phyloP scores from a whole-genome alignment of 306 rosid genomes.

The Cicer cuneatum region DNA sequence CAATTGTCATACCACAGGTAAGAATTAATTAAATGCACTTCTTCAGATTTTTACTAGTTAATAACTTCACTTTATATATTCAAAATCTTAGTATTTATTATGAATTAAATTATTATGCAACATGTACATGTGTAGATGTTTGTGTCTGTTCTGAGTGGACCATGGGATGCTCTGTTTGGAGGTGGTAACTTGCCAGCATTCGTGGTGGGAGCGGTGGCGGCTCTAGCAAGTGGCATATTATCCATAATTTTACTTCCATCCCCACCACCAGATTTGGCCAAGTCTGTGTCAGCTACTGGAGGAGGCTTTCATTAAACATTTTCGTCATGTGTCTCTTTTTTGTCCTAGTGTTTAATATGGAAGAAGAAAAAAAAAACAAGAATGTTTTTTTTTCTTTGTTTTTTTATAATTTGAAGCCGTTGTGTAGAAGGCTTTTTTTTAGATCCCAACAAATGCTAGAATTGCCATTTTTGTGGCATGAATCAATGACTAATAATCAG shows the following conservation, averaged over 20 bases:
- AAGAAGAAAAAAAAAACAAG: slow-evolving; percentile 33
- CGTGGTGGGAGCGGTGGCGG: slow-evolving; percentile 73
- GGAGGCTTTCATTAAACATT: slow-evolving; percentile 53
- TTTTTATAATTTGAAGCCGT: slow-evolving; percentile 43
- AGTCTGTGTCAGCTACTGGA: slow-evolving; percentile 33
- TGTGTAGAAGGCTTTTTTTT: slow-evolving; percentile 46
- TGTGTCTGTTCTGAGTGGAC: slow-evolving; percentile 76
- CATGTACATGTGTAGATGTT: slow-evolving; percentile 55
- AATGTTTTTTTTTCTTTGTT: neutral
- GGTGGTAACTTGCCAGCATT: slow-evolving; percentile 93
- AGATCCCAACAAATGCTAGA: slow-evolving; percentile 46
- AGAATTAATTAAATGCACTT: slow-evolving; percentile 13
- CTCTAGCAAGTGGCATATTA: slow-evolving; percentile 60
- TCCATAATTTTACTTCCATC: slow-evolving; percentile 75
- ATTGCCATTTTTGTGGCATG: slow-evolving; percentile 51
- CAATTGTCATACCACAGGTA: slow-evolving; percentile 83
- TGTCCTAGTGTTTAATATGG: slow-evolving; percentile 9
- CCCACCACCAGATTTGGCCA: slow-evolving; percentile 62
- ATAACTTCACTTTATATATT: neutral
- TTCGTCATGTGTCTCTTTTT: slow-evolving; percentile 12
- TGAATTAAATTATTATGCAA: neutral
- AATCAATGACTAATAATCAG: slow-evolving; percentile 45
- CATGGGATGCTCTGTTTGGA: slow-evolving; percentile 73
- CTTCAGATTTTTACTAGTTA: neutral
- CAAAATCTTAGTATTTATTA: neutral